These are phyloP conservation scores for Vaccinium macrocarpon DNA, from an alignment of 148 eudicot genomes.

Conservation along the genomic window DNA sequence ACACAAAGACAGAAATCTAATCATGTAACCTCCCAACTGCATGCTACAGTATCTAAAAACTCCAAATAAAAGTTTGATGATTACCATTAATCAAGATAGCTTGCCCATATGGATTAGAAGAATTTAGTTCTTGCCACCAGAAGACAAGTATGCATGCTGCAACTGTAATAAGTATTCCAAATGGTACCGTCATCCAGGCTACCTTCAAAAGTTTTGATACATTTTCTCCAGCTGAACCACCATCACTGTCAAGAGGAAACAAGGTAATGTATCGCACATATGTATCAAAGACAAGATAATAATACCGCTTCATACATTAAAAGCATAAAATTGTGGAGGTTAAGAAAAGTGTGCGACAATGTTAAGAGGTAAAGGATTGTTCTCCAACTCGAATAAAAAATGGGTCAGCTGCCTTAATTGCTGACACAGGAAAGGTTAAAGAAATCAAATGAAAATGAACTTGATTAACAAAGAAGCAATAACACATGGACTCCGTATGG, in stretches of 20 bases:
- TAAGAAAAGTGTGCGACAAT: neutral
- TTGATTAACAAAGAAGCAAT: neutral
- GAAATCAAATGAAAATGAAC: neutral
- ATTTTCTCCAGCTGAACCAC: slow-evolving; percentile 46
- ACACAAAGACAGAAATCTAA: neutral
- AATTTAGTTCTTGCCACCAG: slow-evolving; percentile 87
- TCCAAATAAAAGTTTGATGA: slow-evolving; percentile 2
- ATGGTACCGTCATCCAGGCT: slow-evolving; percentile 85
- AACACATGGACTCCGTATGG: neutral
- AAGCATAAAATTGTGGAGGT: neutral
- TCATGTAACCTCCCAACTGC: neutral
- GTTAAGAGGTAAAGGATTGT: neutral
- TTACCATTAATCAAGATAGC: slow-evolving; percentile 91
- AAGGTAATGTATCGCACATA: slow-evolving; percentile 7
- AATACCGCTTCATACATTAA: neutral
- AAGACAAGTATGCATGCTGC: slow-evolving; percentile 64
- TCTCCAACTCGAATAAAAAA: neutral
- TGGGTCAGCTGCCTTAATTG: neutral
- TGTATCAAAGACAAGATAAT: neutral
- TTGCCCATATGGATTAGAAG: slow-evolving; percentile 68
- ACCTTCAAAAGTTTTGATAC: slow-evolving; percentile 69
- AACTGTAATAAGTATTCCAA: slow-evolving; percentile 64
- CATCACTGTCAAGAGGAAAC: slow-evolving; percentile 54
- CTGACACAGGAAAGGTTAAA: neutral
- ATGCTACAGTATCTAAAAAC: neutral